phyloP scores from a whole-genome alignment of 176 grass and related monocot species.

The Aegilops umbellulata region DNA sequence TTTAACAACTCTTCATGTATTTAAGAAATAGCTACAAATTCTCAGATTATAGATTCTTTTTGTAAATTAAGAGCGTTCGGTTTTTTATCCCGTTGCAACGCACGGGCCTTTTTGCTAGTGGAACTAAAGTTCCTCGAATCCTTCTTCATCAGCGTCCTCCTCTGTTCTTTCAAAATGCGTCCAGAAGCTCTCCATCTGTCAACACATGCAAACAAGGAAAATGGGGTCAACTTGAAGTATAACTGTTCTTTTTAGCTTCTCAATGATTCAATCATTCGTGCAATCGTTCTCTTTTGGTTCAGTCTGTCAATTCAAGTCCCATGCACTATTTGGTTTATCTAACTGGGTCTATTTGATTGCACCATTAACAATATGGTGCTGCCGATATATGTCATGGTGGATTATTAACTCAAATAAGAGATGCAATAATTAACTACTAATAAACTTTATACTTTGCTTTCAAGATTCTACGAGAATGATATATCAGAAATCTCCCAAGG shows the following conservation, averaged over 20 bases:
- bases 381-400: no score
- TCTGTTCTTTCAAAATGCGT: conserved; percentile 62
- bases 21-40: no score
- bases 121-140: conserved; percentile 66
- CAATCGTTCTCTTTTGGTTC: neutral
- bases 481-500: neutral
- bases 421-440: neutral
- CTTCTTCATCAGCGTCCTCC: conserved; percentile 61
- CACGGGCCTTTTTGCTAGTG: no score
- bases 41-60: no score
- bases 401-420: no score
- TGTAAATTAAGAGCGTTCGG: no score
- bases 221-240: neutral
- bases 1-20: no score
- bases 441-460: neutral
- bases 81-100: no score
- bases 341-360: no score
- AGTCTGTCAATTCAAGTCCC: neutral
- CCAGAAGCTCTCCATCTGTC: conserved; percentile 65
- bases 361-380: no score
- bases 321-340: neutral
- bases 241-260: neutral
- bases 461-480: neutral
- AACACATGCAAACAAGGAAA: neutral
- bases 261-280: neutral